phyloP scores from a whole-genome alignment of 305 asterid genomes.

The Solanum aculeatissimum region DNA sequence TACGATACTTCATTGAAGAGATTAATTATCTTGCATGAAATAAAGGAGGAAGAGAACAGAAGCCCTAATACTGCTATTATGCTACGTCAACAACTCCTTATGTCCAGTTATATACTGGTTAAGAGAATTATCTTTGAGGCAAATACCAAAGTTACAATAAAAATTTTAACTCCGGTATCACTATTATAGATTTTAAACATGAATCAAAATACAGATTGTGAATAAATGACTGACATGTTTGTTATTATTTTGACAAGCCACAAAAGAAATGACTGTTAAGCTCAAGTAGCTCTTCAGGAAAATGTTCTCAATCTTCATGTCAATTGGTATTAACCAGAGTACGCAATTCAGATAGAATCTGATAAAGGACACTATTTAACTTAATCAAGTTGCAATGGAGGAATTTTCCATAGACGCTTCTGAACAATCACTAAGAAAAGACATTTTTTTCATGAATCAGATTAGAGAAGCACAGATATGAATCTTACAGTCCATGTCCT shows the following conservation, averaged over 20 bases:
- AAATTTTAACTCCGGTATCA: not conserved
- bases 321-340: not conserved
- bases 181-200: not conserved
- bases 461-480: not conserved
- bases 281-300: not conserved
- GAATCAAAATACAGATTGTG: not conserved
- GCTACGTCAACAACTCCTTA: not conserved
- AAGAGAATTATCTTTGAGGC: not conserved
- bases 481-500: conserved; percentile 75
- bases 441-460: not conserved
- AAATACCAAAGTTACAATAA: not conserved
- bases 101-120: not conserved
- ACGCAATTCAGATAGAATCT: not conserved
- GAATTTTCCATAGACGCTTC: not conserved
- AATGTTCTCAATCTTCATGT: not conserved
- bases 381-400: not conserved
- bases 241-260: not conserved
- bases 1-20: not conserved
- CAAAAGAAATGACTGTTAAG: not conserved
- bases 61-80: not conserved
- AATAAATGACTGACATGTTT: not conserved
- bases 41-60: not conserved
- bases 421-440: not conserved
- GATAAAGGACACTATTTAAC: not conserved
- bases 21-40: not conserved